Evolutionary conservation across 2,329 filamentous ascomycete species (phyloP).

Genomic region (Davidsoniella virescens): DNA sequence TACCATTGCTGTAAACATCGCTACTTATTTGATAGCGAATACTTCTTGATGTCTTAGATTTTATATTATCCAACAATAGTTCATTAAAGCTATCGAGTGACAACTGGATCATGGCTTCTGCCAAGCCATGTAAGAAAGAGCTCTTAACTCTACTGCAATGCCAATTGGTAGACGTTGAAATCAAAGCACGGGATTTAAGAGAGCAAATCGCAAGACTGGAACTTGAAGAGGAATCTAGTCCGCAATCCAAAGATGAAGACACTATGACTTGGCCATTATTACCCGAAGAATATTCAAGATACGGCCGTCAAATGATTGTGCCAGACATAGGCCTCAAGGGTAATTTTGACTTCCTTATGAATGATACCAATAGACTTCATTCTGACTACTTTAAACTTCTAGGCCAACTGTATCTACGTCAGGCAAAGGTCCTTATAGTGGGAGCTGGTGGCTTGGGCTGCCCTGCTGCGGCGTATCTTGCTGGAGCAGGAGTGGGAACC

Average conservation of each 20-base stretch:
- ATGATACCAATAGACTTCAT: too few relatives aligned
- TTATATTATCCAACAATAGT: not conserved
- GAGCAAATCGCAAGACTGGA: not conserved
- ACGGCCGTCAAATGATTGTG: constrained; percentile 82
- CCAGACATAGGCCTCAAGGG: constrained; percentile 64
- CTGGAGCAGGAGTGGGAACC: constrained; percentile 71
- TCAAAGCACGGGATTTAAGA: not conserved
- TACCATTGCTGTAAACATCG: too few relatives aligned
- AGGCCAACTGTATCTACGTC: constrained; percentile 64
- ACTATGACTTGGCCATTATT: constrained; percentile 50
- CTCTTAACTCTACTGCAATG: constrained; percentile 21
- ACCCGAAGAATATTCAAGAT: constrained; percentile 64
- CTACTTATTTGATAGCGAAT: too few relatives aligned
- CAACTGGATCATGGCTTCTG: too few relatives aligned
- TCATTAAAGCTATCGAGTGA: too few relatives aligned
- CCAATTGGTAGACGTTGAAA: not conserved
- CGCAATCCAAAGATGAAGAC: not conserved
- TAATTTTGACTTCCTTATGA: constrained; percentile 19
- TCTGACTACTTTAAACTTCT: not conserved
- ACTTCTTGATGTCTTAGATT: too few relatives aligned
- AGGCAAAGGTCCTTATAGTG: constrained; percentile 59
- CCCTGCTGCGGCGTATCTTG: constrained; percentile 82
- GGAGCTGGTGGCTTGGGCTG: constrained; percentile 84
- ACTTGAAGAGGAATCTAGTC: not conserved
- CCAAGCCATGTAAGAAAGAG: constrained; percentile 21